Conservation (phyloP, 164 flowering plant genomes). For the Tinospora cordifolia region DNA sequence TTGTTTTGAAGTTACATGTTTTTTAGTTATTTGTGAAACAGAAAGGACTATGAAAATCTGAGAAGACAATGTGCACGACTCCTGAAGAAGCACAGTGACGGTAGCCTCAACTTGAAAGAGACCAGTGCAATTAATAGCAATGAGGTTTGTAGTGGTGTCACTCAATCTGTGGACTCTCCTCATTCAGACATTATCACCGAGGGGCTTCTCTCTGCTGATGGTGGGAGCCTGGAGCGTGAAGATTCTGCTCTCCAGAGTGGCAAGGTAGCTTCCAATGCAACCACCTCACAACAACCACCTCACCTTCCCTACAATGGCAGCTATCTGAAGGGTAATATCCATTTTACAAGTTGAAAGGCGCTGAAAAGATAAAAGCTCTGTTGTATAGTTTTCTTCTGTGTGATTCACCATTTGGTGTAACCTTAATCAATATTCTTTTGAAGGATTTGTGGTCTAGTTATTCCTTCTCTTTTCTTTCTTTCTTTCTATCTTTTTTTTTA, state of each 20-base stretch:
- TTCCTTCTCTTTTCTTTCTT: too few relatives aligned
- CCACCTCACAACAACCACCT: slow-evolving; percentile 7
- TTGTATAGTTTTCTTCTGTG: too few relatives aligned
- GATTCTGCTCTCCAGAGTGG: too few relatives aligned
- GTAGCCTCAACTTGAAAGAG: slow-evolving; percentile 18
- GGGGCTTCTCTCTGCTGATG: slow-evolving; percentile 65
- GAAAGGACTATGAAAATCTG: slow-evolving; percentile 44
- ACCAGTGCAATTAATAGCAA: slow-evolving; percentile 12
- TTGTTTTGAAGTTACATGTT: background rate
- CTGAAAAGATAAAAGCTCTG: too few relatives aligned
- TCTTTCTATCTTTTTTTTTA: too few relatives aligned
- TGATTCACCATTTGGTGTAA: too few relatives aligned
- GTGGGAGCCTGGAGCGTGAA: slow-evolving; percentile 33
- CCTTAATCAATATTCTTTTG: too few relatives aligned
- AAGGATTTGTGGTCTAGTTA: too few relatives aligned
- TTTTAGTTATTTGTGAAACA: slow-evolving; percentile 19
- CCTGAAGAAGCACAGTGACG: slow-evolving; percentile 16
- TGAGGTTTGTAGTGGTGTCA: slow-evolving; percentile 18
- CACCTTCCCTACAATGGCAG: slow-evolving; percentile 4
- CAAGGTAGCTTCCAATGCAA: too few relatives aligned
- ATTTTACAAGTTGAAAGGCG: too few relatives aligned
- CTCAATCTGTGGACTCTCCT: slow-evolving; percentile 26
- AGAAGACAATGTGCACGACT: slow-evolving; percentile 32
- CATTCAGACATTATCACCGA: slow-evolving; percentile 59
- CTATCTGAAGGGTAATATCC: slow-evolving; percentile 9